Evolutionary conservation across 371 early-diverging fungal genomes (phyloP), one percentile per base, ranked within the genome.

Genomic region (Mortierella sp.): DNA sequence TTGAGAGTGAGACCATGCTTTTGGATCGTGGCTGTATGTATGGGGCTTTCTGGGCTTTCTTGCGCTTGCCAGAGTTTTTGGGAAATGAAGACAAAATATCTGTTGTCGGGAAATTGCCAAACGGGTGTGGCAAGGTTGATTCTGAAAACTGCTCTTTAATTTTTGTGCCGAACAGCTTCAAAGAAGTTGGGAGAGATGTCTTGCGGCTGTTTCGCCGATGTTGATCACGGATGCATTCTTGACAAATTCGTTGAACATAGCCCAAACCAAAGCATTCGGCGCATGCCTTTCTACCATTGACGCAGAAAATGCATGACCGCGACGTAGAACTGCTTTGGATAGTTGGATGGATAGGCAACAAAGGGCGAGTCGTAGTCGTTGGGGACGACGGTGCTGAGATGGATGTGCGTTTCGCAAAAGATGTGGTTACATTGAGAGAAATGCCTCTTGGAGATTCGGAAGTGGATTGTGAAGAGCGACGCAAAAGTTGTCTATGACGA

Each of bases 211-310:
- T 63, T 8, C 58, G 65, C 1, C 64, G 64, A 36, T 66, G 63
- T 33, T 62, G 65, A 47, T 55, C 63, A 1, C 70, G 70, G 28
- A 63, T 41, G 21, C 76, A 76, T 21, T 76, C 76, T 41, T 76
- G 70, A 48, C 76, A 76, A 43, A 76, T 60, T 32, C 76, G 61
- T 16, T 70, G 76, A 7, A 76, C 76, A 19, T 70, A 76, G 0
- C 76, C 76, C 1, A 76, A 67, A 1, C 76, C 76, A 48, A 76
- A 76, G 22, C 76, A 76, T 28, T 76, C 76, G 0, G 45, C 58
- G 33, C 76, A 76, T 5, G 70, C 58, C n/a, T 66, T 69, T 22
- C 63, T 65, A 28, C 76, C 76, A 43, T 76, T 58, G 48, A 65
- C 48, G 33, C 76, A 76, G 62, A 76, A 76, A 57, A 76, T 69